Conservation (phyloP, 208 protist species). For the Polymyxa betae region DNA sequence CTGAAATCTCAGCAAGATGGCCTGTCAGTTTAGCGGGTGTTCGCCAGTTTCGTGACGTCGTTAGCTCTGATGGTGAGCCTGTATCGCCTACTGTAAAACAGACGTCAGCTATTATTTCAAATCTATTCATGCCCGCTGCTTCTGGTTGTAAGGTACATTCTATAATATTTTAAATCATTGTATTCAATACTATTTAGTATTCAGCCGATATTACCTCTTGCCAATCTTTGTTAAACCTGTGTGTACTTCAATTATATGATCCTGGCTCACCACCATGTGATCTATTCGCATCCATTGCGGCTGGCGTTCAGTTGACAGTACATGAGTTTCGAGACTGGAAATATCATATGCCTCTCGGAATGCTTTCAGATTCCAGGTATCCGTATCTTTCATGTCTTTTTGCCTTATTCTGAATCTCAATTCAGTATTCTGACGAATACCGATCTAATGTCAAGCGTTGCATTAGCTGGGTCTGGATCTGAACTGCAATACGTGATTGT, state of each 20-base stretch:
- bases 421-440: not conserved
- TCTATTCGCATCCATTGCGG: not conserved
- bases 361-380: not conserved
- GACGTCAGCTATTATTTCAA: not conserved
- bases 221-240: not conserved
- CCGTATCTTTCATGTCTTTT: not conserved
- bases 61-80: not conserved
- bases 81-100: not conserved
- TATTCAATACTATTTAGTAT: not conserved
- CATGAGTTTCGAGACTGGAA: not conserved
- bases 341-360: not conserved
- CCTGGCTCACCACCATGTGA: not conserved
- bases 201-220: not conserved
- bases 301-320: not conserved
- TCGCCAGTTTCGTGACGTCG: not conserved
- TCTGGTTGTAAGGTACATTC: not conserved
- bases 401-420: not conserved
- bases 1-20: not conserved
- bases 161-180: not conserved
- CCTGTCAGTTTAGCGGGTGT: not conserved
- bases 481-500: not conserved
- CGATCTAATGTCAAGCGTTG: not conserved
- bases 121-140: not conserved
- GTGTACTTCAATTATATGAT: not conserved
- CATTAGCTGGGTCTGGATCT: conserved; percentile 7